These are phyloP conservation scores for Aspergillus awamori DNA, from an alignment of 2,329 filamentous ascomycete genomes.

Conservation along the genomic window DNA sequence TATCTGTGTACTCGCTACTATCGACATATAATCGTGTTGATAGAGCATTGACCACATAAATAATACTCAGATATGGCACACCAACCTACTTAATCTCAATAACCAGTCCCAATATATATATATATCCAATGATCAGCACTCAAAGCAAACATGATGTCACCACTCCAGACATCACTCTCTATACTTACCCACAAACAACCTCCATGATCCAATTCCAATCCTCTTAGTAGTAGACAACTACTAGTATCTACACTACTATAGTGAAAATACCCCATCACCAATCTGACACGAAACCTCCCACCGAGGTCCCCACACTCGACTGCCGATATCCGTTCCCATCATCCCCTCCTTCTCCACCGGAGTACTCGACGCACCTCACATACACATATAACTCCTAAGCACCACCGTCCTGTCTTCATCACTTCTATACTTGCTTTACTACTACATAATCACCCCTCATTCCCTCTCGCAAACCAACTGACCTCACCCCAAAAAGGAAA, in stretches of 20 bases:
- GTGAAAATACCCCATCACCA: neutral
- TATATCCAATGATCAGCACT: neutral
- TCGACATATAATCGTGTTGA: no score
- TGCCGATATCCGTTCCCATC: constrained; percentile 6
- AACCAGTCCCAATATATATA: no score
- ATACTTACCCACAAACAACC: neutral
- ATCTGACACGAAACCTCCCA: no score
- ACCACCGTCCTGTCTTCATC: no score
- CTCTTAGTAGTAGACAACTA: neutral
- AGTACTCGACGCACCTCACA: neutral
- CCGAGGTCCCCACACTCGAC: neutral
- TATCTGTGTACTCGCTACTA: no score
- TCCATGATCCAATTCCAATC: neutral
- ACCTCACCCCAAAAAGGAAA: neutral
- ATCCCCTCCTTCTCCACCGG: neutral
- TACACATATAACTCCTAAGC: neutral
- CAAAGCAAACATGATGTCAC: constrained; percentile 1
- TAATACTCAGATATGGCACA: no score
- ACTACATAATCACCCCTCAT: no score
- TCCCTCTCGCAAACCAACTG: neutral
- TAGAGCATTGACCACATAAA: no score
- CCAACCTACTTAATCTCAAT: no score
- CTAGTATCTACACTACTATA: no score
- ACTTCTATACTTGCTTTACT: neutral
- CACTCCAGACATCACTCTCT: neutral